phyloP scores from a whole-genome alignment of 306 rosid genomes.

The Hylodesmum podocarpum region DNA sequence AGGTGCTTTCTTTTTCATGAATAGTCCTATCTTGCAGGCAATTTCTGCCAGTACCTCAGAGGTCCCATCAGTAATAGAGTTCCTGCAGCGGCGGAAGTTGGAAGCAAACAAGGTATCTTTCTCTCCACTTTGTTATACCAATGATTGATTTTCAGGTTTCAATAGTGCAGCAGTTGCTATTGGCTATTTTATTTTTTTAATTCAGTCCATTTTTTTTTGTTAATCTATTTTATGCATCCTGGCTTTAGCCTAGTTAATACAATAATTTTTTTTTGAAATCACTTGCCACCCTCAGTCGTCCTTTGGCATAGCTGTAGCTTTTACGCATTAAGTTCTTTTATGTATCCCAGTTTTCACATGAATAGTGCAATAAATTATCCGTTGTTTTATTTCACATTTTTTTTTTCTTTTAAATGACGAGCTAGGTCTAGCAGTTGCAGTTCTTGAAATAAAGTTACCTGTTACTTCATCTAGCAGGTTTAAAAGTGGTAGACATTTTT shows the following conservation, averaged over 20 bases:
- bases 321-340: background rate
- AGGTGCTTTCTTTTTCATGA: constrained; percentile 22
- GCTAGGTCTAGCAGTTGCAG: background rate
- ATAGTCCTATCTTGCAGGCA: constrained; percentile 54
- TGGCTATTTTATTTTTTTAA: constrained; percentile 18
- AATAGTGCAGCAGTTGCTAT: constrained; percentile 12
- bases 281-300: constrained; percentile 9
- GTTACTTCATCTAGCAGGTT: constrained; percentile 1
- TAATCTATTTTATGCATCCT: background rate
- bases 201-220: constrained; percentile 6
- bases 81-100: constrained; percentile 90
- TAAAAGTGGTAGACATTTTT: background rate
- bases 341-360: background rate
- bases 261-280: background rate
- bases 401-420: background rate
- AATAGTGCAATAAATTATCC: constrained; percentile 13
- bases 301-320: background rate
- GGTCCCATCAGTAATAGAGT: constrained; percentile 85
- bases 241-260: background rate
- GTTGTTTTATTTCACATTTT: background rate
- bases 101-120: constrained; percentile 72
- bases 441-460: background rate
- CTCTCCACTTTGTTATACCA: background rate
- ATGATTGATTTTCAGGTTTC: constrained; percentile 26
- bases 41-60: constrained; percentile 97